Base-by-base conservation (phyloP, 2,329 filamentous ascomycete species). In the Aspergillus sp. region DNA sequence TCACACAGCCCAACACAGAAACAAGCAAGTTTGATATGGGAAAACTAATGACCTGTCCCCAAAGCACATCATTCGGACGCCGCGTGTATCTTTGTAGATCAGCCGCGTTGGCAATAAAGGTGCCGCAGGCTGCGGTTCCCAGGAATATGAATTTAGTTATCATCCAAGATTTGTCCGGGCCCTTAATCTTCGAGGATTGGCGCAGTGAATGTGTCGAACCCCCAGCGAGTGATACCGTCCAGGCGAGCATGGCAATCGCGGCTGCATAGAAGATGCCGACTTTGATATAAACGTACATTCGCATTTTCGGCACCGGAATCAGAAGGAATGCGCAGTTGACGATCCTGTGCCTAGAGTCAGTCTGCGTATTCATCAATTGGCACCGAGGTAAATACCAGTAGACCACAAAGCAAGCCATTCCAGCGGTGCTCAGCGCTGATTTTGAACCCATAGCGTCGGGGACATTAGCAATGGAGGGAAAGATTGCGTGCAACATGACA, bases 31-130 rank as follows among this genome's bases (percentile, higher is more conserved):
- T 75, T 2, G 73, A 63, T 0, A 76, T 13, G 0, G 74, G 75
- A 49, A 76, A 76, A 17, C 74, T 71, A 17, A 77, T 34, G 3
- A 76, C 7, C 47, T 78, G 73, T 1, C 72, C 74, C 4, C 70
- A 25, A 16, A 78, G 64, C 1, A 74, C 70, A 54, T 78, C 74
- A 9, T 67, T 71, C 1, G 73, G 71, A 40, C 68, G 70, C 0
- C 49, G 59, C 0, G 76, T 71, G 56, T 78, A 78, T 14, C 76
- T 65, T 53, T 76, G 74, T 42, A 77, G 72, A 58, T 78, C 74
- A 0, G 74, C 69, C 3, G 73, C 73, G 54, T 75, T 76, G 36
- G 64, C 70, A n/a, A 62, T 58, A 21, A 62, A 64, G 1, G 61
- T 64, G 13, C 53, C 61, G 5, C 57, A 59, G 31, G 51, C 57